Base-by-base conservation (phyloP, 2,329 filamentous ascomycete species). In the Magnaporthiopsis incrustans region DNA sequence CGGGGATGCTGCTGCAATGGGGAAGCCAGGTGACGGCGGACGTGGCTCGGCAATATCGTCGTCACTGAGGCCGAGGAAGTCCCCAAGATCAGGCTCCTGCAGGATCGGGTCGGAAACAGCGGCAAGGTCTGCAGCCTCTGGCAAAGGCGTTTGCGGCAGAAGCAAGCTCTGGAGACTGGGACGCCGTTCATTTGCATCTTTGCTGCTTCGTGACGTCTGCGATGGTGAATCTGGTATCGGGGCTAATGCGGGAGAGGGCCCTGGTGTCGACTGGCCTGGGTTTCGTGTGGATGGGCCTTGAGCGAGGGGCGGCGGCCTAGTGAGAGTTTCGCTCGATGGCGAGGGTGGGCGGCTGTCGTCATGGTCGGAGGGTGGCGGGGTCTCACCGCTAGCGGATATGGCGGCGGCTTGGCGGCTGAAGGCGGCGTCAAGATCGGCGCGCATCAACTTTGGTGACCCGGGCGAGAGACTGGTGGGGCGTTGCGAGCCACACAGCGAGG, bases 21-120 rank as follows among this genome's bases (percentile, higher is more conserved):
- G 22, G n/a, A 18, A 14, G 11, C 22, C 59, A 22, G 33, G 53
- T 1, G 63, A 56, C 14, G 61, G 14, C 60, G 65, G 58, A 10
- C 59, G 65, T 10, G 67, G 73, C 68, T 86, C 84, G 11, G 83
- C 82, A 66, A 86, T 83, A 64, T 86, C 84, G 35, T 86, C 83
- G 65, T 86, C 83, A 64, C 78, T 81, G 7, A 86, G 74, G 26
- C 77, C 76, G 63, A 84, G 75, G 62, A 86, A 85, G 56, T 86
- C 83, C 25, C 78, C 76, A 27, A 85, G 73, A 53, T 78, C 79
- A 7, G 83, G 83, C 68, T 85, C 83, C 59, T 75, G 74, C 4
- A 85, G 75, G 1, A 77, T 75, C 1, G 74, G 71, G 63, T 75
- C 75, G 33, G 70, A 68, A 25, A 32, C 32, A 15, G 32, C 32